Evolutionary conservation across 2,329 filamentous ascomycete species (phyloP), one percentile per base, ranked within the genome.

Genomic region (Aureobasidium sp.): DNA sequence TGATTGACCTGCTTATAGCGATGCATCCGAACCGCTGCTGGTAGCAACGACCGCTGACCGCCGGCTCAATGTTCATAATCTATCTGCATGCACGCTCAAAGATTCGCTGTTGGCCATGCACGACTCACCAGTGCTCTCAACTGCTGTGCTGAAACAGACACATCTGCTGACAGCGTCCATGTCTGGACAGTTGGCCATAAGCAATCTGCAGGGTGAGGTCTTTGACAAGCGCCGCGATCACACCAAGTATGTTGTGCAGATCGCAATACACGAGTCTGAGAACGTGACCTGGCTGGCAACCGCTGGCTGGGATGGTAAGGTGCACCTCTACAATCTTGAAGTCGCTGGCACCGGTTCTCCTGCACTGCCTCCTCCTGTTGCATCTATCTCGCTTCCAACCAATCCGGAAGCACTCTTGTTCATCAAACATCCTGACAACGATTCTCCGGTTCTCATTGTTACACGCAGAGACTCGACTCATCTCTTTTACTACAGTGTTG

Each of bases 261-360:
- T 83, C 2, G 71, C 75, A 27, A 69, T 69, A 2, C 69, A 74
- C n/a, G 65, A 71, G 3, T 66, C 67, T 13, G 66, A 66, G 17
- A 63, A 64, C 10, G 60, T 64, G 21, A 64, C 67, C 35, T 76
- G 76, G 69, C 64, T 84, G 58, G 82, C 81, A 5, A 85, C 80
- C 13, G 83, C 82, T 4, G 83, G 81, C 23, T 86, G 83, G 83
- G 83, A 86, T 67, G 73, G 77, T 29, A 83, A 79, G 64, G 70
- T 85, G 35, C 69, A 78, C 54, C 66, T 86, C 45, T 85, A 85
- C 69, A 49, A 49, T 13, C 29, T 63, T 13, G 40, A 68, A 68
- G 61, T 70, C 64, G 23, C 65, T 66, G 57, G 67, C 63, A 62
- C 67, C 13, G 7, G 13, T 19, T 37, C 33, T 6, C 66, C 62